Base-by-base conservation (phyloP, 1,139 yeast species). In the Protomyces gravidus region DNA sequence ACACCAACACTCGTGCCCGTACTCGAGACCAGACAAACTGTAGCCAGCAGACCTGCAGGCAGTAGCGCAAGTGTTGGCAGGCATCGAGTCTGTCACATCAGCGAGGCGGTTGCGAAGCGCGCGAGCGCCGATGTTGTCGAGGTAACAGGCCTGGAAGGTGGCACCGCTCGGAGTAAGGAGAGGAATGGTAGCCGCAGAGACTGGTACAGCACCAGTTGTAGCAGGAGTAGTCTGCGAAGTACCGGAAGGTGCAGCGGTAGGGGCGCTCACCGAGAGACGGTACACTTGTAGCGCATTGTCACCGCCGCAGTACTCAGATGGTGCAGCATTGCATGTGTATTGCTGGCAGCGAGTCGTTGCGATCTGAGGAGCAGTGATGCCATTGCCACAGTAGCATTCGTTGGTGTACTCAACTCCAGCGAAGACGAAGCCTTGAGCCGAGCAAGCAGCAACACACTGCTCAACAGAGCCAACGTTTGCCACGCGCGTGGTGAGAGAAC, bases 1-100 rank as follows among this genome's bases (percentile, higher is more conserved):
- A 48, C 59, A 50, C 61, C 60, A 60, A 27, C 62, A 60, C 45
- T 60, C 61, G 11, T 42, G 42, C 13, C 61, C 60, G 26, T 57
- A 56, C 55, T 60, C 62, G 15, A 57, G 40, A 19, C 61, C 62
- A 36, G 62, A 57, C 26, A 45, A 28, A 11, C 15, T 32, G 50
- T 50, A 57, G 25, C 61, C 62, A 9, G 33, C 42, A 13, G 58
- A 13, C 27, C 51, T 46, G 36, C 56, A 45, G 17, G 32, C 45
- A 13, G 47, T 25, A 11, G 50, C 25, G 21, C 60, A 56, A 23
- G 42, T 36, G 42, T 36, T 36, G 42, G 17, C 19, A 17, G 42
- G 42, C 11, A 15, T 15, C 21, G 42, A 15, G 21, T 36, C 42
- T 5, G 9, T 15, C 21, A 36, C 42, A 17, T 36, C 42, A 15